These are phyloP conservation scores for Penicillium paneum DNA, from an alignment of 2,329 filamentous ascomycete genomes.

Conservation along the genomic window DNA sequence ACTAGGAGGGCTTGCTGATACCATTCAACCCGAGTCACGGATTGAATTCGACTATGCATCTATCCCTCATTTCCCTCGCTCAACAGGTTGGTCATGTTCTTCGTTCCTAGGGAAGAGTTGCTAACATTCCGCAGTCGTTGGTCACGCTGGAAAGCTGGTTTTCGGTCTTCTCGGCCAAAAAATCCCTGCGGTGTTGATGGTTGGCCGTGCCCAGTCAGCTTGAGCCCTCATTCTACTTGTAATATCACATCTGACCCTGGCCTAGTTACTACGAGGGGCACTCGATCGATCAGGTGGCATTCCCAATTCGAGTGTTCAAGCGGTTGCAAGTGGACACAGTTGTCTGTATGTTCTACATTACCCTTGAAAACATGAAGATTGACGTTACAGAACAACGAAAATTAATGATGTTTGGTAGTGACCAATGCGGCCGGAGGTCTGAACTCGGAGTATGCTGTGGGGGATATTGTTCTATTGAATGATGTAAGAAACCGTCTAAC, in stretches of 20 bases:
- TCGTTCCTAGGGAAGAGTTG: not conserved
- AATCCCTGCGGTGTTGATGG: conserved; percentile 60
- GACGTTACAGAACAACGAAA: not conserved
- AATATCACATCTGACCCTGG: not conserved
- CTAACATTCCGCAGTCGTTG: conserved; percentile 43
- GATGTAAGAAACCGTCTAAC: conserved; percentile 46
- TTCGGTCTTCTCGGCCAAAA: conserved; percentile 58
- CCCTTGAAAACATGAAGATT: not conserved
- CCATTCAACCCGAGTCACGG: conserved; percentile 50
- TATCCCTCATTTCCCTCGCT: conserved; percentile 60
- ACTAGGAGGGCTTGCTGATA: conserved; percentile 58
- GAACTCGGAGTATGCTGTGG: conserved; percentile 61
- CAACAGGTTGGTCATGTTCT: conserved; percentile 50
- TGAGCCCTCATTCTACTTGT: conserved; percentile 2
- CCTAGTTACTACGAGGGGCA: conserved; percentile 66
- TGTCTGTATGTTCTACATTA: conserved; percentile 44
- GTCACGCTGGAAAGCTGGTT: conserved; percentile 64
- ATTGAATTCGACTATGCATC: conserved; percentile 56
- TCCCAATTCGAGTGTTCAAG: conserved; percentile 63
- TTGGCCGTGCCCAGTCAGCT: conserved; percentile 63
- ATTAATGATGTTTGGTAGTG: conserved; percentile 40
- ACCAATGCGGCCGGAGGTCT: conserved; percentile 66
- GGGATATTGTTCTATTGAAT: conserved; percentile 63
- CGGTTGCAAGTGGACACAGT: conserved; percentile 59
- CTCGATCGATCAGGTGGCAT: conserved; percentile 60